Evolutionary conservation across 345 rosid genomes (phyloP).

Genomic region (Moringa oleifera): DNA sequence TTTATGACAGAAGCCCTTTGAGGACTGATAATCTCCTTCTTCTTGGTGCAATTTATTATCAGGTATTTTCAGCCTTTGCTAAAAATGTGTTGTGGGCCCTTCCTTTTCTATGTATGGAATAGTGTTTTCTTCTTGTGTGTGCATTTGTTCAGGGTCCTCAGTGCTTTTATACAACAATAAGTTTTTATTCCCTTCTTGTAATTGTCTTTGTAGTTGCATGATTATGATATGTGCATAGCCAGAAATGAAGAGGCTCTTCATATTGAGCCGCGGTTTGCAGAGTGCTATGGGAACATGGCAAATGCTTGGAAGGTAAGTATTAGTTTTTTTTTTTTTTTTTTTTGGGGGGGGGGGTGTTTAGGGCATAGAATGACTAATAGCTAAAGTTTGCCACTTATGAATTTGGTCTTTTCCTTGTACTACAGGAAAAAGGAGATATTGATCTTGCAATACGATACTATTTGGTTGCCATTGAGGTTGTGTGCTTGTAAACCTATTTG

Average conservation of each 20-base stretch:
- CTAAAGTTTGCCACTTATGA: conserved; percentile 2
- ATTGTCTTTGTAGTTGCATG: conserved; percentile 61
- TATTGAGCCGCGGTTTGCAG: conserved; percentile 88
- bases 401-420: conserved; percentile 9
- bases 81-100: neutral
- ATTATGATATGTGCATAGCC: conserved; percentile 92
- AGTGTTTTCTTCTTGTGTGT: conserved; percentile 2
- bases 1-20: conserved; percentile 65
- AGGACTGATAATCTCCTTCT: conserved; percentile 97
- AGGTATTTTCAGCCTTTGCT: conserved; percentile 39
- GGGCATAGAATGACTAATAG: neutral
- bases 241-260: conserved; percentile 96
- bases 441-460: conserved; percentile 91
- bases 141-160: neutral
- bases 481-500: neutral
- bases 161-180: neutral
- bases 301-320: conserved; percentile 91
- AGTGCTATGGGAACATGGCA: conserved; percentile 99
- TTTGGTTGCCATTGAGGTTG: conserved; percentile 93
- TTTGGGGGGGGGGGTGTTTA: neutral
- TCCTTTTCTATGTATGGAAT: neutral
- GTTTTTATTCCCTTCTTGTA: too few species aligned
- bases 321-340: neutral
- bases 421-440: conserved; percentile 91
- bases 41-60: conserved; percentile 91